phyloP scores from a whole-genome alignment of 2,329 filamentous ascomycete species.

The Scytalidium sp. region DNA sequence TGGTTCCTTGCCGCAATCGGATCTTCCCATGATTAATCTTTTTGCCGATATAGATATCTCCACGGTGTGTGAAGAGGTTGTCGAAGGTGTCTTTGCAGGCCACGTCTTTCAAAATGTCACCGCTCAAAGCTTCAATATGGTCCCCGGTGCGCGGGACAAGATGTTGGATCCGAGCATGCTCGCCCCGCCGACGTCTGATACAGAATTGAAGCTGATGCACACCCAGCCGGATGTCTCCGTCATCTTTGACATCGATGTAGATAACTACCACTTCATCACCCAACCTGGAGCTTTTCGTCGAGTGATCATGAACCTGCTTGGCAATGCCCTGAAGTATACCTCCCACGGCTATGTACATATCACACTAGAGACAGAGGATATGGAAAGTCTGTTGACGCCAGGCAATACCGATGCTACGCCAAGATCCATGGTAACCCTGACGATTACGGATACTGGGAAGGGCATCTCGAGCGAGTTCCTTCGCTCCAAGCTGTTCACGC shows the following conservation, averaged over 20 bases:
- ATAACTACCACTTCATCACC: slow-evolving; percentile 38
- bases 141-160: slow-evolving; percentile 19
- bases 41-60: slow-evolving; percentile 30
- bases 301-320: slow-evolving; percentile 61
- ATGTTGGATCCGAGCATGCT: slow-evolving; percentile 18
- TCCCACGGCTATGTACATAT: slow-evolving; percentile 48
- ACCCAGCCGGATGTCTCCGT: slow-evolving; percentile 21
- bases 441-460: slow-evolving; percentile 71
- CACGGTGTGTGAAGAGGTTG: slow-evolving; percentile 29
- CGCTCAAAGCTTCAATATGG: slow-evolving; percentile 27
- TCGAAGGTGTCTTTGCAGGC: slow-evolving; percentile 30
- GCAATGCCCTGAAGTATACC: slow-evolving; percentile 63
- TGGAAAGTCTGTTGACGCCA: slow-evolving; percentile 20
- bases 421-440: slow-evolving; percentile 48
- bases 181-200: slow-evolving; percentile 5
- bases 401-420: slow-evolving; percentile 15
- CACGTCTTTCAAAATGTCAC: slow-evolving; percentile 29
- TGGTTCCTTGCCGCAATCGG: slow-evolving; percentile 20
- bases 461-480: slow-evolving; percentile 66
- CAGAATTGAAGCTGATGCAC: slow-evolving; percentile 2
- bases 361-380: slow-evolving; percentile 18
- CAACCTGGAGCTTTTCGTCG: slow-evolving; percentile 50
- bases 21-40: slow-evolving; percentile 30
- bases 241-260: slow-evolving; percentile 23
- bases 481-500: slow-evolving; percentile 56